phyloP scores from a whole-genome alignment of 2,329 filamentous ascomycete species.

The Ophiostoma sp. region DNA sequence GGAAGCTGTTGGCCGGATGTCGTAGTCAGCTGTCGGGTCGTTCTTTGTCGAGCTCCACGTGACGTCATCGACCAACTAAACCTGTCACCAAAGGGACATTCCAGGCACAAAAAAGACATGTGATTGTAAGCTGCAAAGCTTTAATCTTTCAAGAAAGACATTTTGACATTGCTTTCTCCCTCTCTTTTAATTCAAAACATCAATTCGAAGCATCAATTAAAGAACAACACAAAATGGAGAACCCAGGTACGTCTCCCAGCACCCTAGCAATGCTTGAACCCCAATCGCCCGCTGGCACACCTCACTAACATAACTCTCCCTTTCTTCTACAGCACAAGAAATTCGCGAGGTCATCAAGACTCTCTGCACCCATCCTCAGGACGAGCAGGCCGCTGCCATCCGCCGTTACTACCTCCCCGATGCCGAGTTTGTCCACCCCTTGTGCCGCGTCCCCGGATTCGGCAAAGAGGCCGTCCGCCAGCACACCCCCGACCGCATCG shows the following conservation, averaged over 20 bases:
- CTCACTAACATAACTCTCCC: neutral
- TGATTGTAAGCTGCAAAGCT: neutral
- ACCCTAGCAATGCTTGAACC: neutral
- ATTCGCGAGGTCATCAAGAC: constrained; percentile 24
- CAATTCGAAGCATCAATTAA: neutral
- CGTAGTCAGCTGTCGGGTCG: neutral
- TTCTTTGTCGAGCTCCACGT: neutral
- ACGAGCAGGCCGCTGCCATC: constrained; percentile 27
- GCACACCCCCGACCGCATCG: neutral
- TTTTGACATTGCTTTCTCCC: neutral
- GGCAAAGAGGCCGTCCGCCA: neutral
- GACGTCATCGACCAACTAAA: constrained; percentile 4
- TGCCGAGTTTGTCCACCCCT: constrained; percentile 28
- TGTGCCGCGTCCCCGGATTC: constrained; percentile 54
- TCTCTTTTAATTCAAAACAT: neutral
- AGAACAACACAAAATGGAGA: constrained; percentile 26
- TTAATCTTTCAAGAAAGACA: neutral
- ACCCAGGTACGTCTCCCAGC: constrained; percentile 23
- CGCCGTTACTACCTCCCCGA: constrained; percentile 26
- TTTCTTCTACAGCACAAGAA: constrained; percentile 21
- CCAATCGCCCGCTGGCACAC: no score
- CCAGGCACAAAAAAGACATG: constrained; percentile 7
- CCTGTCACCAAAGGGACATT: neutral
- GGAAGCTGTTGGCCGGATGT: neutral
- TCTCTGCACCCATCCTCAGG: constrained; percentile 23